Conservation (phyloP, 176 grass and related monocot species). For the Sorghum bicolor region Sorghum_bicolor_NCBIv3 NC_012879.2:54633001-54633500, state of each 20-base stretch:
- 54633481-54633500: no score
- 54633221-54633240: background rate
- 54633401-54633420: no score
- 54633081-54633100: background rate
- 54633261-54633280: background rate
- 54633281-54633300: background rate
- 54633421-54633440: no score
- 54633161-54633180: background rate
- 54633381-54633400: no score
- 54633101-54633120: background rate
- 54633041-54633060: background rate
- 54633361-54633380: no score
- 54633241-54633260: background rate
- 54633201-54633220: background rate
- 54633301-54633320: no score
- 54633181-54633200: background rate
- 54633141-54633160: background rate
- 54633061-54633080: background rate
- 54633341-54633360: no score
- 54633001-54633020: background rate
- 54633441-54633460: no score
- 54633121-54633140: background rate
- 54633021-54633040: background rate
- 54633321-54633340: no score
- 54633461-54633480: no score